phyloP scores from a whole-genome alignment of 2,329 filamentous ascomycete species.

The Sporothrix globosa region DNA sequence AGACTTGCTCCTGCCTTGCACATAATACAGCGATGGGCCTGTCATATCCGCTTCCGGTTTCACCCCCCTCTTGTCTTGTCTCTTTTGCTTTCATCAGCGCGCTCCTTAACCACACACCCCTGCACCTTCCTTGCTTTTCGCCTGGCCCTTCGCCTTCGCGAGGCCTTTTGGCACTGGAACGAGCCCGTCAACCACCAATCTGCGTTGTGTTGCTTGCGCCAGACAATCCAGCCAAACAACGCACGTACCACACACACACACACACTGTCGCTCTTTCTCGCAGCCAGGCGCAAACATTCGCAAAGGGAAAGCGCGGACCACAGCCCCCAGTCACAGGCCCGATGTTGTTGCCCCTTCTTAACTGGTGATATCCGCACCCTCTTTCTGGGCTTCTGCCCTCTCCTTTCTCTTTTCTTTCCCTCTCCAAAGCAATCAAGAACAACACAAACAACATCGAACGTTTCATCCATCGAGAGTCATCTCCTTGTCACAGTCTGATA shows the following conservation, averaged over 20 bases:
- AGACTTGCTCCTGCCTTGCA: constrained; percentile 21
- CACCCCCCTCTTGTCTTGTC: constrained; percentile 23
- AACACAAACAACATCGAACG: constrained; percentile 47
- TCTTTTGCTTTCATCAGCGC: background rate
- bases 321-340: constrained; percentile 23
- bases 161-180: constrained; percentile 6
- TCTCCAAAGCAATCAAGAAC: constrained; percentile 54
- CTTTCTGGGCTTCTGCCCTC: constrained; percentile 40
- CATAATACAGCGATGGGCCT: background rate
- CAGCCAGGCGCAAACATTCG: constrained; percentile 20
- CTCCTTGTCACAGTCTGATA: constrained; percentile 63
- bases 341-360: constrained; percentile 36
- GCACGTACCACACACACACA: constrained; percentile 24
- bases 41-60: constrained; percentile 29
- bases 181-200: background rate
- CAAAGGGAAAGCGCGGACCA: constrained; percentile 30
- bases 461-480: constrained; percentile 57
- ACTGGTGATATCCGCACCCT: constrained; percentile 40
- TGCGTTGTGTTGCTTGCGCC: constrained; percentile 5
- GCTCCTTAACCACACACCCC: constrained; percentile 23
- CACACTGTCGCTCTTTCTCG: constrained; percentile 12
- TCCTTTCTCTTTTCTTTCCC: constrained; percentile 44
- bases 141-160: background rate
- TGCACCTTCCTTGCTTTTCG: background rate
- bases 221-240: constrained; percentile 25